Conservation (phyloP, 2,329 filamentous ascomycete genomes). For the Apiospora aurea region DNA sequence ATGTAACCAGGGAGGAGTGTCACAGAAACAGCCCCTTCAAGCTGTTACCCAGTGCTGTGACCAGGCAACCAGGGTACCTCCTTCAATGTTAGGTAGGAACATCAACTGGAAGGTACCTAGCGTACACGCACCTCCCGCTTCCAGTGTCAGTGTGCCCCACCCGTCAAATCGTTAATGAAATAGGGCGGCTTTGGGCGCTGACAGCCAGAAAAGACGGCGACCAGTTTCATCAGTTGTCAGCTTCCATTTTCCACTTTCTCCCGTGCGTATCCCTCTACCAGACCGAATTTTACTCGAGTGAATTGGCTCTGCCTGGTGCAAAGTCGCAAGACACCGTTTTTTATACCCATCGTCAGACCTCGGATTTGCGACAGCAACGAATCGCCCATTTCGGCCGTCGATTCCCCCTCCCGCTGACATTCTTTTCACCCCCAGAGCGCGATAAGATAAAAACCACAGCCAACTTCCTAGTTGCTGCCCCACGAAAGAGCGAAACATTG, state of each 20-base stretch:
- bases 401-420: constrained; percentile 1
- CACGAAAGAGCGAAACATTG: constrained; percentile 21
- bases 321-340: constrained; percentile 27
- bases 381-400: background rate
- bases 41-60: background rate
- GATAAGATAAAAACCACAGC: constrained; percentile 16
- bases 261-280: constrained; percentile 20
- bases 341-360: constrained; percentile 9
- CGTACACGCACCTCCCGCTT: background rate
- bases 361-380: constrained; percentile 8
- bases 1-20: background rate
- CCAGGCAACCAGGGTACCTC: too few species aligned
- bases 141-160: constrained; percentile 3
- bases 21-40: background rate
- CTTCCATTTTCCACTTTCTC: constrained; percentile 21
- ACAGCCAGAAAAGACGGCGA: constrained; percentile 6
- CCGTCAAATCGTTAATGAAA: background rate
- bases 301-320: constrained; percentile 36
- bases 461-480: constrained; percentile 7
- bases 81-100: background rate
- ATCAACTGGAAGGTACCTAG: background rate
- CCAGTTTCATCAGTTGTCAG: constrained; percentile 22
- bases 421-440: constrained; percentile 4
- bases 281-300: constrained; percentile 18
- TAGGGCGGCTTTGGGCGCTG: constrained; percentile 1